Base-by-base conservation (phyloP, 169 alveolate genomes). In the Fabrea salina region DNA sequence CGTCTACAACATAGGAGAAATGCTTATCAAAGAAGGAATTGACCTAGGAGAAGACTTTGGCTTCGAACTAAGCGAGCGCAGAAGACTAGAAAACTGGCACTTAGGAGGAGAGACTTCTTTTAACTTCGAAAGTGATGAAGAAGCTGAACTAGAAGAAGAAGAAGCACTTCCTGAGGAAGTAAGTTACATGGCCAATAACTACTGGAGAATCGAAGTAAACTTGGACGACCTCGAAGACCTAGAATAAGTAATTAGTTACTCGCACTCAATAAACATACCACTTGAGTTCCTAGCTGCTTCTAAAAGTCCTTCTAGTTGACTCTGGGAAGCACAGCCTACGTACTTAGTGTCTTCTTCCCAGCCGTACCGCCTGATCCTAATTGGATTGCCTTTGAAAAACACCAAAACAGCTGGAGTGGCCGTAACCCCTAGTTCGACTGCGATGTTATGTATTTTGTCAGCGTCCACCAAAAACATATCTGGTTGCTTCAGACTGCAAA, bases 261-360 rank as follows among this genome's bases (percentile, higher is more conserved):
- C n/a, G n/a, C n/a, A n/a, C n/a, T n/a, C n/a, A n/a, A n/a, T n/a
- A n/a, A n/a, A n/a, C n/a, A n/a, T n/a, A n/a, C n/a, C n/a, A n/a
- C n/a, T n/a, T n/a, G n/a, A n/a, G n/a, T n/a, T n/a, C n/a, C n/a
- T n/a, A n/a, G n/a, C n/a, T n/a, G n/a, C n/a, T n/a, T n/a, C n/a
- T n/a, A n/a, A n/a, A n/a, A n/a, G n/a, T n/a, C n/a, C n/a, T n/a
- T n/a, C n/a, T n/a, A n/a, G n/a, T n/a, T n/a, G n/a, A n/a, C n/a
- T n/a, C n/a, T n/a, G n/a, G n/a, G n/a, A n/a, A n/a, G 74, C 54
- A 33, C 39, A 61, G 1, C 13, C 11, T 37, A 35, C 39, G 25
- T 51, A 61, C 25, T 61, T 61, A 16, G 39, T 11, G 74, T 61
- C 74, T 61, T 61, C 74, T 61, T 61, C 74, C 74, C 74, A 61